Base-by-base conservation (phyloP, 1,139 yeast genomes). In the Sugiyamaella grinbergsii region DNA sequence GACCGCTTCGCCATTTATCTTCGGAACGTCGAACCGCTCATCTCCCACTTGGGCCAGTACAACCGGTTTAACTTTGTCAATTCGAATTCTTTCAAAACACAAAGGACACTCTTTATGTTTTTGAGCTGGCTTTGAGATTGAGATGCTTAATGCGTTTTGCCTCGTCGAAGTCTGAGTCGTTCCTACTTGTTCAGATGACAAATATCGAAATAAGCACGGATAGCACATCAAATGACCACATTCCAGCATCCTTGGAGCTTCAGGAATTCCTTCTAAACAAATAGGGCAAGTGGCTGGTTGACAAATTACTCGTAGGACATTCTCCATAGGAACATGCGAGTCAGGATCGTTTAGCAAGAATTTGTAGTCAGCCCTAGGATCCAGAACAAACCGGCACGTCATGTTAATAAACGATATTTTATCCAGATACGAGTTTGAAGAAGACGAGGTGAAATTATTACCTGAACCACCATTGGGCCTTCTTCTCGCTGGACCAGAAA, bases 161-260 rank as follows among this genome's bases (percentile, higher is more conserved):
- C n/a, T n/a, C n/a, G n/a, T n/a, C n/a, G n/a, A n/a, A n/a, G n/a
- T n/a, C n/a, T n/a, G n/a, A 3, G 47, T 28, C 23, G 42, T 49
- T 13, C 37, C 16, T 4, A 53, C 75, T 1, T 77, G 70, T 20
- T 80, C 81, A 18, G 85, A 79, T 37, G 81, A 87, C 50, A 89
- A 71, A 62, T 87, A 79, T 34, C 91, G 79, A 49, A 89, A 68
- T 34, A 91, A 69, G 65, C 99, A 94, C 24, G 90, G 82, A 51
- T 82, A 76, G 65, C 99, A 94, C 62, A 93, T 79, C 11, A 90
- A 78, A 65, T 94, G 99, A 2, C 99, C 98, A 71, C 99, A 94
- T 15, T 83, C 78, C 28, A 90, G 81, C 98, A 94, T 94, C 51
- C 98, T 74, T 1, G 98, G 98, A 0, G 98, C 97, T 33, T 86